Conservation (phyloP, 306 rosid genomes). For the Delonix regia region DNA sequence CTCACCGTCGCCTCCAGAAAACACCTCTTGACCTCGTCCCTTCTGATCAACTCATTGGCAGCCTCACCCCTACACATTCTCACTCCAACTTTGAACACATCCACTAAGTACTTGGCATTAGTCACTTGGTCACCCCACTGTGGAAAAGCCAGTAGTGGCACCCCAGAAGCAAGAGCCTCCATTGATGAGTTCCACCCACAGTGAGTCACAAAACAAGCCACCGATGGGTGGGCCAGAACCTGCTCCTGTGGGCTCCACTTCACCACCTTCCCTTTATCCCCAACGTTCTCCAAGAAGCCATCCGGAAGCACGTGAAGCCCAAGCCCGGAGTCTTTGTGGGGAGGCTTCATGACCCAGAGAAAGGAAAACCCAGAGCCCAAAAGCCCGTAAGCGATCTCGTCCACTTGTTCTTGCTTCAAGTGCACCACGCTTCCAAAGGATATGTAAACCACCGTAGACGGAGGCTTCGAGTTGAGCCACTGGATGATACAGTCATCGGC, state of each 20-base stretch:
- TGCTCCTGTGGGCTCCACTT: slow-evolving; percentile 51
- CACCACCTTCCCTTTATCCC: slow-evolving; percentile 42
- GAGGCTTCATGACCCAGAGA: neutral
- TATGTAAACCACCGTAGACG: neutral
- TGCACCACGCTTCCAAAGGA: neutral
- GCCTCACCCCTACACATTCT: slow-evolving; percentile 45
- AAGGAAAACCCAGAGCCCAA: neutral
- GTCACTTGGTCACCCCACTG: slow-evolving; percentile 62
- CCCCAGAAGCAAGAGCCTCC: slow-evolving; percentile 49
- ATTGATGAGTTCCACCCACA: slow-evolving; percentile 61
- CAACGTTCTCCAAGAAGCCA: slow-evolving; percentile 41
- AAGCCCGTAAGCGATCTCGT: neutral
- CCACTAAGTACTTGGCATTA: slow-evolving; percentile 43
- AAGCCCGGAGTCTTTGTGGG: neutral
- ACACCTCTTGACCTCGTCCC: slow-evolving; percentile 44
- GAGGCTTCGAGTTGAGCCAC: neutral
- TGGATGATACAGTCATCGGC: neutral
- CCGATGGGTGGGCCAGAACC: slow-evolving; percentile 43
- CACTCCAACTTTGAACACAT: slow-evolving; percentile 42
- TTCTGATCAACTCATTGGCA: slow-evolving; percentile 25
- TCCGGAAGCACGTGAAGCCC: slow-evolving; percentile 14
- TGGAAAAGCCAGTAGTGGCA: slow-evolving; percentile 47
- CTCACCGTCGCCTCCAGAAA: slow-evolving; percentile 44
- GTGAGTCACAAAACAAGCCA: slow-evolving; percentile 52
- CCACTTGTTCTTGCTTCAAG: neutral